Evolutionary conservation across 768 basidiomycete species (phyloP).

Genomic region (Trametes punicea): DNA sequence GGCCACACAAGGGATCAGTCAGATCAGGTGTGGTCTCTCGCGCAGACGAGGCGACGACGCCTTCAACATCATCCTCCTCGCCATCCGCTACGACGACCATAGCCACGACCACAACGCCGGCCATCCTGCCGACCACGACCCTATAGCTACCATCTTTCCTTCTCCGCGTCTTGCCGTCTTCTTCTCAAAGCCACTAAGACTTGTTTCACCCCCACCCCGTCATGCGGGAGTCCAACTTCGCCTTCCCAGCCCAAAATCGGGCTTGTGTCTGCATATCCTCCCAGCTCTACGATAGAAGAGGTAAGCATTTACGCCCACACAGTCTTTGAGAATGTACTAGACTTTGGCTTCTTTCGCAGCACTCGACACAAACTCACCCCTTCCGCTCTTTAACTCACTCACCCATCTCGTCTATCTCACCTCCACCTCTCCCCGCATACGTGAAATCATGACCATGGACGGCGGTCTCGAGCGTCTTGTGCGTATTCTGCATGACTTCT

Average conservation of each 20-base stretch:
- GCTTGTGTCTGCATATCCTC: constrained; percentile 94
- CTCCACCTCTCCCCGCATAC: constrained; percentile 93
- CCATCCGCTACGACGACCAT: constrained; percentile 20
- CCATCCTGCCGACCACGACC: constrained; percentile 7
- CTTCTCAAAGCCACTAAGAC: constrained; percentile 3
- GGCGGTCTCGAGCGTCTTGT: constrained; percentile 96
- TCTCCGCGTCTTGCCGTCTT: background rate
- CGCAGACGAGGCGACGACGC: constrained; percentile 20
- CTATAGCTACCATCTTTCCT: background rate
- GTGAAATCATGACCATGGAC: constrained; percentile 97
- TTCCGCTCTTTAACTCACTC: constrained; percentile 88
- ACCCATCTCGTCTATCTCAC: constrained; percentile 96
- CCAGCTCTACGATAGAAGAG: constrained; percentile 91
- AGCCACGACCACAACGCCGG: constrained; percentile 14
- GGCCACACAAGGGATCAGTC: constrained; percentile 28
- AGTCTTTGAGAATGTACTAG: background rate
- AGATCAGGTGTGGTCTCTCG: constrained; percentile 21
- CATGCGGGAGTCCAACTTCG: constrained; percentile 96
- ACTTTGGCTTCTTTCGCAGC: constrained; percentile 28
- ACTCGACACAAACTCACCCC: constrained; percentile 52
- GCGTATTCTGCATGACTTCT: constrained; percentile 86
- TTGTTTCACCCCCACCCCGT: constrained; percentile 7
- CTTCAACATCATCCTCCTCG: constrained; percentile 26
- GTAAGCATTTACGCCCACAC: constrained; percentile 42
- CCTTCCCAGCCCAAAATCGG: constrained; percentile 91